Evolutionary conservation across 192 early-diverging fungal species (phyloP), one percentile per base, ranked within the genome.

Genomic region (Umbelopsis ramanniana): DNA sequence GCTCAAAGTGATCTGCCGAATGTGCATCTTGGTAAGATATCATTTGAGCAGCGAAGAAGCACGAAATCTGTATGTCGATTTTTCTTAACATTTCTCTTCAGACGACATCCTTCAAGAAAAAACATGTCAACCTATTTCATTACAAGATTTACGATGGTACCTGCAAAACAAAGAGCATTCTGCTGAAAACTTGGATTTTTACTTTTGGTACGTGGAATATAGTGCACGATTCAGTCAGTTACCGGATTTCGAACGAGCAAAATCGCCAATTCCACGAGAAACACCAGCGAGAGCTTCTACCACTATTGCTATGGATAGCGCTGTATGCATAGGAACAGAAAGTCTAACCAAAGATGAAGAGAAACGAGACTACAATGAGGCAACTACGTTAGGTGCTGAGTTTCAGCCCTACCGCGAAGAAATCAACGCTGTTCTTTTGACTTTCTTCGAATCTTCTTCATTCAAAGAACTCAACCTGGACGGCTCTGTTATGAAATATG

Each of bases 141-240:
- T 72, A 12, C 67, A 66, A 21, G 67, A 77, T 45, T 77, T 77
- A 53, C 43, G 55, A 17, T 55, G 37, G 26, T 77, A 48, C 33
- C 46, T 77, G 6, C 29, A 46, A 73, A 52, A 72, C n/a, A 72
- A 69, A 48, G 76, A 77, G 19, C 76, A 72, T 63, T 68, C 76
- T 7, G 48, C 67, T 10, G 76, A 77, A 50, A 77, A 77, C 24
- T 40, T 77, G 11, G 63, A 72, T 7, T 77, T 77, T 63, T 68
- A 77, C 43, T 67, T 63, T 45, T 77, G 72, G 72, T 74, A 69
- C 24, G 35, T 66, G 22, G 70, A 66, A 22, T 76, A 76, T 53
- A 46, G 48, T 21, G 46, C 47, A 35, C 47, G 71, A 29, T 76
- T 71, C 40, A 66, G 48, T 15, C 24, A 72, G 1, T 26, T 76